Base-by-base conservation (phyloP, 495 filamentous ascomycete species). In the Astrothelium macrocarpum region DNA sequence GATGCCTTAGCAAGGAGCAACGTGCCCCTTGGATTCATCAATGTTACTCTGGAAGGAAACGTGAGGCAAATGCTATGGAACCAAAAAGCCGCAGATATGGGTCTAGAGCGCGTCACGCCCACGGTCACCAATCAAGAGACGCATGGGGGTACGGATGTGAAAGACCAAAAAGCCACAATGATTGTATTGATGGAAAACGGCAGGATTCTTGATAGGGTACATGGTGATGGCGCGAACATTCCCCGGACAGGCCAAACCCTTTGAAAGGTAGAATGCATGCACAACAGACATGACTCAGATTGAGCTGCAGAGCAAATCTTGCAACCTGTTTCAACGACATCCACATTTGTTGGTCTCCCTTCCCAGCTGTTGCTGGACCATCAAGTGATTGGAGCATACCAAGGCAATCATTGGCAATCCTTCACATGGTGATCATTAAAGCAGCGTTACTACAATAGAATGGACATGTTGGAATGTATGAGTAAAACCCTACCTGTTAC, bases 51-150 rank as follows among this genome's bases (percentile, higher is more conserved):
- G 61, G 76, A 78, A 28, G 85, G 83, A 4, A 64, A 59, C 42
- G 74, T 88, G 3, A 74, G 78, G 68, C 85, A 89, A 75, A 78
- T 89, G 67, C 60, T 89, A n/a, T 90, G 87, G 87, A 90, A 90
- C 70, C 68, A 71, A 59, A 77, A 74, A 59, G 88, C 85, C 2
- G 83, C 82, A 64, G 77, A 81, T 63, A 73, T 85, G 62, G 88
- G 89, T 7, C 72, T 92, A 49, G 82, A 80, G 64, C 81, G 80
- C 14, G 66, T 92, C 23, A 56, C 49, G 49, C 49, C 49, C 25
- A 56, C 26, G 29, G 20, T 56, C 11, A 28, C 23, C 23, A 56
- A 56, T 16, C 49, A 29, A 9, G 49, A 56, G 25, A 28, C 25
- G 16, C 23, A 29, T 2, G 29, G 5, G 26, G 49, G 25, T 20